Conservation (phyloP, 345 rosid genomes). For the Pseudoturritis turrita region DNA sequence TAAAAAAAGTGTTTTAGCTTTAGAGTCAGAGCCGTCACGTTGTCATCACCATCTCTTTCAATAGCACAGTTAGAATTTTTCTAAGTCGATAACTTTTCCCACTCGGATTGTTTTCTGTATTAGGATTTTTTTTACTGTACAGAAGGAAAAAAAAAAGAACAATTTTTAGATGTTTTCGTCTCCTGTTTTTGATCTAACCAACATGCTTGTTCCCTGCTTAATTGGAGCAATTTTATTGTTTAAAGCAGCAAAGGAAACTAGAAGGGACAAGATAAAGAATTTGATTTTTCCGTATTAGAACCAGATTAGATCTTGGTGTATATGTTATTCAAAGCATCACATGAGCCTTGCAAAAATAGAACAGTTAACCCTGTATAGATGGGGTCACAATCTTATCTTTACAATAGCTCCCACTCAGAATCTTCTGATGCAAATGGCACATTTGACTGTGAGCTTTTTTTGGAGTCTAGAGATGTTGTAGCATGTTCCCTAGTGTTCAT, state of each 20-base stretch:
- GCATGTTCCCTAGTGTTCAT: constrained; percentile 14
- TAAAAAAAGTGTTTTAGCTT: constrained; percentile 11
- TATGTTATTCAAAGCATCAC: not conserved
- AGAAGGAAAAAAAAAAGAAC: constrained; percentile 1
- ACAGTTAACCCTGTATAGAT: not conserved
- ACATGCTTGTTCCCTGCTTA: not conserved
- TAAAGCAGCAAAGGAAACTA: not conserved
- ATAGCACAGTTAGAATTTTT: constrained; percentile 5
- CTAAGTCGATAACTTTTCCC: not conserved
- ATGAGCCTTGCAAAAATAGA: not conserved
- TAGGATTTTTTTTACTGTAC: constrained; percentile 23
- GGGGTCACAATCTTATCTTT: not conserved
- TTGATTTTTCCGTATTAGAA: not conserved
- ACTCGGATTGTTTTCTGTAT: constrained; percentile 10
- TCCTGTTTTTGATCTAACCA: not conserved
- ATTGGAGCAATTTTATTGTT: not conserved
- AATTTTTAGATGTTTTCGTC: not conserved
- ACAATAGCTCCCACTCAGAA: constrained; percentile 72
- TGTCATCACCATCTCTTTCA: not conserved
- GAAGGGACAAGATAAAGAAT: not conserved
- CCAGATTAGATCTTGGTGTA: not conserved
- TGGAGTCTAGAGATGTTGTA: constrained; percentile 7
- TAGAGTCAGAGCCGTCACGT: constrained; percentile 9
- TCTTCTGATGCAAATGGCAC: constrained; percentile 32
- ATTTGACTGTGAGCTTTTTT: constrained; percentile 22